phyloP scores from a whole-genome alignment of 1,284 basidiomycete genomes.

The Trichosporon coremiiforme region DNA sequence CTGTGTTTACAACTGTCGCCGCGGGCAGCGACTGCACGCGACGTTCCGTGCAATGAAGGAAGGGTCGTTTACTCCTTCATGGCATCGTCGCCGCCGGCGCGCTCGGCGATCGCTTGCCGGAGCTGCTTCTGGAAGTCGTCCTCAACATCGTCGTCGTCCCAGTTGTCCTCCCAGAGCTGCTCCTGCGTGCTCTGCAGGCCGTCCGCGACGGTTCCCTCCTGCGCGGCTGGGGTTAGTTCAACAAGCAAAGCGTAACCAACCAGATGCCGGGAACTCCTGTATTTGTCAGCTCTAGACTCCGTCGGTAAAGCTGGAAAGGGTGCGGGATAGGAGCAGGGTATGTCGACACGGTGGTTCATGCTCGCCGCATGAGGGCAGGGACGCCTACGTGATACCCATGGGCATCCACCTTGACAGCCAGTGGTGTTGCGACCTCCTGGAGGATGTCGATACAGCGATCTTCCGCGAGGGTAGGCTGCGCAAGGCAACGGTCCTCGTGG shows the following conservation, averaged over 20 bases:
- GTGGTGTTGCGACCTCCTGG: too few relatives aligned
- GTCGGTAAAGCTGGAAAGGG: too few relatives aligned
- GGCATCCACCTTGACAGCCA: too few relatives aligned
- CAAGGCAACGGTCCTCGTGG: too few relatives aligned
- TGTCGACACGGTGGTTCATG: too few relatives aligned
- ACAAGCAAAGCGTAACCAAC: conserved; percentile 20
- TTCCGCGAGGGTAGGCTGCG: too few relatives aligned
- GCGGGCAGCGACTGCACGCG: not conserved
- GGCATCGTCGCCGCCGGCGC: conserved; percentile 45
- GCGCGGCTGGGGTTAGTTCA: conserved; percentile 30
- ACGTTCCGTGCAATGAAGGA: not conserved
- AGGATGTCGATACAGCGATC: too few relatives aligned
- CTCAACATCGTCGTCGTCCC: conserved; percentile 98
- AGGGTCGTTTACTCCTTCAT: conserved; percentile 50
- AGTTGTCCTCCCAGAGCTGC: conserved; percentile 96
- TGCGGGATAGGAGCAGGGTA: too few relatives aligned
- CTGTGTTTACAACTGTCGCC: not conserved
- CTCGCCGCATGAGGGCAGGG: too few relatives aligned
- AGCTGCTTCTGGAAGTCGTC: conserved; percentile 96
- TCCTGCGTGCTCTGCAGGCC: conserved; percentile 43
- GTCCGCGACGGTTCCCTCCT: conserved; percentile 48
- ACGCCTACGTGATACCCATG: too few relatives aligned
- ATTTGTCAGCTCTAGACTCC: conserved; percentile 17
- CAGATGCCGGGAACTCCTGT: conserved; percentile 54
- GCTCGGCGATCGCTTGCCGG: conserved; percentile 58